phyloP scores from a whole-genome alignment of 2,329 filamentous ascomycete species.

The Colletotrichum orbiculare region DNA sequence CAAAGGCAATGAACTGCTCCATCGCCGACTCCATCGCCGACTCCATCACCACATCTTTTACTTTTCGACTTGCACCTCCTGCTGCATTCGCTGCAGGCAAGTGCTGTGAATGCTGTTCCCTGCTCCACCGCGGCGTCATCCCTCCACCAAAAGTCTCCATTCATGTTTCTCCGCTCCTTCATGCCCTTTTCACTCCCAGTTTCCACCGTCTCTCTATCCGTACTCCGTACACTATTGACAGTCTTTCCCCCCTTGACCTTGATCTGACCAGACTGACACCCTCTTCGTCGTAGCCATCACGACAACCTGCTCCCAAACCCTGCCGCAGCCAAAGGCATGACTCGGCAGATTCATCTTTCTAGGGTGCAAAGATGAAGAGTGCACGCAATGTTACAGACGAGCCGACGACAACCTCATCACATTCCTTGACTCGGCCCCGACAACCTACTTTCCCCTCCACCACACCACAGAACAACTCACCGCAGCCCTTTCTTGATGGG shows the following conservation, averaged over 20 bases:
- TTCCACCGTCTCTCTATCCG: background rate
- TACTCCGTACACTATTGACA: background rate
- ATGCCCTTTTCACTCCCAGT: constrained; percentile 9
- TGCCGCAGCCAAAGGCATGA: background rate
- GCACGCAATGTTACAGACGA: background rate
- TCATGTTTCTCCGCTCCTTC: constrained; percentile 23
- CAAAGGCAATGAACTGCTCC: too few relatives aligned
- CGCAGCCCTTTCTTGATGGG: constrained; percentile 12
- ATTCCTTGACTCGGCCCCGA: constrained; percentile 5
- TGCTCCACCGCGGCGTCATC: constrained; percentile 34
- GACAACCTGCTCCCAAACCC: background rate
- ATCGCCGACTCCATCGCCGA: too few relatives aligned
- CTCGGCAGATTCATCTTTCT: background rate
- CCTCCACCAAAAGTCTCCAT: constrained; percentile 33
- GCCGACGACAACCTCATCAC: constrained; percentile 33
- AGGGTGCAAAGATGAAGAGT: background rate
- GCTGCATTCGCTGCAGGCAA: constrained; percentile 16
- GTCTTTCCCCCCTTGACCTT: constrained; percentile 4
- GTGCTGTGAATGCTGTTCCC: background rate
- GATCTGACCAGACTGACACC: background rate
- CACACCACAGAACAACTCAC: background rate
- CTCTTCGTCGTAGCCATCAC: too few relatives aligned
- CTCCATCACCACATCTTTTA: background rate
- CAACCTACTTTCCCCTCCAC: background rate
- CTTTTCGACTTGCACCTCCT: background rate